A percentile compares a stretch with the other conserved stretches of the same genome.
phyloP scores from a whole-genome alignment of 2,329 filamentous ascomycete genomes.

The Trichoderma koningiopsis region DNA sequence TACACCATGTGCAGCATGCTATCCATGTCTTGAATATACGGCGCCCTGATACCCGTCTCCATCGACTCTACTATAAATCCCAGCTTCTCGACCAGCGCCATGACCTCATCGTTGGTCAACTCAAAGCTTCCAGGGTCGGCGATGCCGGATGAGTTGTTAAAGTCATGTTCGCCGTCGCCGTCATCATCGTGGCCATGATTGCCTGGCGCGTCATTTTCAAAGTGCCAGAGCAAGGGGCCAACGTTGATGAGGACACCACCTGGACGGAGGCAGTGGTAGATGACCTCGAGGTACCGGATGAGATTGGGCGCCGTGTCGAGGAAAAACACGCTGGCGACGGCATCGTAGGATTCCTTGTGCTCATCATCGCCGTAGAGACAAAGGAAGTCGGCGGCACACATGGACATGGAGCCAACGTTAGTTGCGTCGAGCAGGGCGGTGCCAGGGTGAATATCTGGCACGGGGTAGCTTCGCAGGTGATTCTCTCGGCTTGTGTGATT shows the following conservation, averaged over 20 bases:
- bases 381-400: constrained; percentile 92
- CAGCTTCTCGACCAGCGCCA: constrained; percentile 70
- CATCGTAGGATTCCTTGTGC: constrained; percentile 69
- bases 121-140: constrained; percentile 90
- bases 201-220: constrained; percentile 71
- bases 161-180: constrained; percentile 53
- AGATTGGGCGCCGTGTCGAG: constrained; percentile 95
- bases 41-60: constrained; percentile 63
- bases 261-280: constrained; percentile 72
- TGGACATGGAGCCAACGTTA: constrained; percentile 72
- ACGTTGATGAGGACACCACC: constrained; percentile 87
- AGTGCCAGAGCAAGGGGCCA: constrained; percentile 93
- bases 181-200: constrained; percentile 56
- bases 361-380: constrained; percentile 73
- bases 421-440: constrained; percentile 48
- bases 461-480: constrained; percentile 71
- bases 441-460: constrained; percentile 81
- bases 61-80: constrained; percentile 75
- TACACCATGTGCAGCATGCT: constrained; percentile 90
- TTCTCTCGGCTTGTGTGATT: constrained; percentile 75
- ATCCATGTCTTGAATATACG: constrained; percentile 81
- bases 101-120: constrained; percentile 84
- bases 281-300: constrained; percentile 84
- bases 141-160: constrained; percentile 64
- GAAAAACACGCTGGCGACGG: constrained; percentile 90